Conservation (phyloP, 768 basidiomycete species). For the Favolaschia claudopus region DNA sequence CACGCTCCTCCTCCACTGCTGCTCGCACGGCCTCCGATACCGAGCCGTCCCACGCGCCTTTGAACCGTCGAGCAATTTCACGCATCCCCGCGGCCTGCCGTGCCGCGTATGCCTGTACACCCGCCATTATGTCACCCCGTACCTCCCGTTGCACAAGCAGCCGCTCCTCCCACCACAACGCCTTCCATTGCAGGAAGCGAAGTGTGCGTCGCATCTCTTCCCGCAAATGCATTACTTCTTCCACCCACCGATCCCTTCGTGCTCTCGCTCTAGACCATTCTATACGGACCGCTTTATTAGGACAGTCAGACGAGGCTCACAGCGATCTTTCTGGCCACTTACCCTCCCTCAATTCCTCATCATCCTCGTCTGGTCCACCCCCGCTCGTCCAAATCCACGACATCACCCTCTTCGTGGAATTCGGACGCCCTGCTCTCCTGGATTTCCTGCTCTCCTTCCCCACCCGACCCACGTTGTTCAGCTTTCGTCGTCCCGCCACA, state of each 20-base stretch:
- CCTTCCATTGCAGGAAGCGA: background rate
- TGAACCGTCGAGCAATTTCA: background rate
- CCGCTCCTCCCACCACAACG: background rate
- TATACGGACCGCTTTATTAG: conserved; percentile 20
- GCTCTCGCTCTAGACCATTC: conserved; percentile 32
- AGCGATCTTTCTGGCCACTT: no score
- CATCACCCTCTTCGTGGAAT: background rate
- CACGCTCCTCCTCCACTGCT: no score
- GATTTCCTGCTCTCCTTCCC: background rate
- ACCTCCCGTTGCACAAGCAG: background rate
- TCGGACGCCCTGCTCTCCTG: background rate
- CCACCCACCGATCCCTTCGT: conserved; percentile 22
- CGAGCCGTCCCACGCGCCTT: background rate
- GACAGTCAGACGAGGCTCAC: background rate
- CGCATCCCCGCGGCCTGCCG: background rate
- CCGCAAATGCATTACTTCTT: background rate
- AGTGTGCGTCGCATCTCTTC: background rate
- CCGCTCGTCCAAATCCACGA: conserved; percentile 22
- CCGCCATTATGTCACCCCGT: background rate
- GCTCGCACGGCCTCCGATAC: no score
- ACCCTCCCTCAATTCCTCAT: conserved; percentile 13
- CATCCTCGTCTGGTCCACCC: background rate
- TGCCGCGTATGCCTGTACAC: background rate
- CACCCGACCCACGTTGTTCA: no score
- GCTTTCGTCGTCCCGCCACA: no score